These are phyloP conservation scores for Alternaria gaisen DNA, from an alignment of 2,329 filamentous ascomycete genomes.

Conservation along the genomic window DNA sequence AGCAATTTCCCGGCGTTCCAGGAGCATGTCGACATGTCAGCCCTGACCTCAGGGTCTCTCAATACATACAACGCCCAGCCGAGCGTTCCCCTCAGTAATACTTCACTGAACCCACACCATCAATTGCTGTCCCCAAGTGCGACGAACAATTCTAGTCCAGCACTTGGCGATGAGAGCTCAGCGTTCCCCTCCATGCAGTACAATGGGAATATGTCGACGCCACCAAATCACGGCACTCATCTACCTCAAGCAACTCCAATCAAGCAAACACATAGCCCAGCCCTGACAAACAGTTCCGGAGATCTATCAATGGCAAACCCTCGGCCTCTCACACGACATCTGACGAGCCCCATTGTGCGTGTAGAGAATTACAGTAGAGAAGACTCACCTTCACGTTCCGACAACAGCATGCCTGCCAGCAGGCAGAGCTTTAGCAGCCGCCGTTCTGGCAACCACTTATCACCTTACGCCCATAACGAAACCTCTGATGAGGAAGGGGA, in stretches of 20 bases:
- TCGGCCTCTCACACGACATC: conserved; percentile 40
- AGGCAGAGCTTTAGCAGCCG: conserved; percentile 48
- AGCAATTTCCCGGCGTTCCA: conserved; percentile 36
- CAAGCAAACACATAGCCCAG: conserved; percentile 50
- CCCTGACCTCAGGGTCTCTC: conserved; percentile 37
- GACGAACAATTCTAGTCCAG: conserved; percentile 50
- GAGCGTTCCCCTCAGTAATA: conserved; percentile 30
- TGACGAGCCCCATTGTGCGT: conserved; percentile 52
- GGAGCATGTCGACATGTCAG: conserved; percentile 37
- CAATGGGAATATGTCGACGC: conserved; percentile 35
- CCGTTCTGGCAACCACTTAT: conserved; percentile 49
- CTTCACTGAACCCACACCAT: conserved; percentile 35
- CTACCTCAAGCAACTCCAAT: conserved; percentile 39
- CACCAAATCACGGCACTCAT: conserved; percentile 34
- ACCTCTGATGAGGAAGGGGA: conserved; percentile 46
- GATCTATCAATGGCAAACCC: conserved; percentile 37
- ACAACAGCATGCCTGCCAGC: conserved; percentile 46
- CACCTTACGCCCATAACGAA: conserved; percentile 48
- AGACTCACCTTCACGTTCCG: conserved; percentile 46
- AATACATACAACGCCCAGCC: conserved; percentile 45
- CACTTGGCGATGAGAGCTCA: conserved; percentile 41
- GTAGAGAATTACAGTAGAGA: conserved; percentile 50
- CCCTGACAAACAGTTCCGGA: conserved; percentile 49
- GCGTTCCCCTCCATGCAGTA: conserved; percentile 32
- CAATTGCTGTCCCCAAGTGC: conserved; percentile 49